A percentile compares a stretch with the other conserved stretches of the same genome.
Evolutionary conservation across 1,284 basidiomycete species (phyloP).

Genomic region (Ceratorhiza oryzae-sativae): DNA sequence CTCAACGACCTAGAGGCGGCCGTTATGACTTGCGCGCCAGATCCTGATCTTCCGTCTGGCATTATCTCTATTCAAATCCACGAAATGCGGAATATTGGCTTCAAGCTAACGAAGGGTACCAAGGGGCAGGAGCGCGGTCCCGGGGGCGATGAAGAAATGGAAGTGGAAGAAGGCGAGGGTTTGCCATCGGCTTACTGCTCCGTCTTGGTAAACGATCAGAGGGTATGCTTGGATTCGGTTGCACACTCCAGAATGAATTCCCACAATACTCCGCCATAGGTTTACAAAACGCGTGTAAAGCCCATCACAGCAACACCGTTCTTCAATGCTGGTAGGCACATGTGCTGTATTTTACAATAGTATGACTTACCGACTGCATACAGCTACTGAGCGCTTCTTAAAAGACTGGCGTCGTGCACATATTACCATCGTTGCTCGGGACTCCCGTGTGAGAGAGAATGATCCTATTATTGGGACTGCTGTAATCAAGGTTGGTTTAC

Average conservation of each 20-base stretch:
- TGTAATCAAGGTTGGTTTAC: constrained; percentile 19
- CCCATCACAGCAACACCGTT: constrained; percentile 38
- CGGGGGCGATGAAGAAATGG: constrained; percentile 25
- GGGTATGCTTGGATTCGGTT: neutral
- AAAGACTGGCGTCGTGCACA: constrained; percentile 39
- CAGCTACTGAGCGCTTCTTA: constrained; percentile 38
- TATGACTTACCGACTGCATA: neutral
- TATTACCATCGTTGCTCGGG: constrained; percentile 39
- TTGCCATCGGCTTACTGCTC: constrained; percentile 40
- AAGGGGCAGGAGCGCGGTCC: constrained; percentile 8
- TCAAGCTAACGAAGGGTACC: constrained; percentile 22
- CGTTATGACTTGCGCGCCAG: constrained; percentile 39
- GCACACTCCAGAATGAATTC: neutral
- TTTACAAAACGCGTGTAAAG: constrained; percentile 40
- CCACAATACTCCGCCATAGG: neutral
- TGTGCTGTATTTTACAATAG: neutral
- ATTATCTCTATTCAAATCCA: constrained; percentile 38
- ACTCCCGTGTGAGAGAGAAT: constrained; percentile 41
- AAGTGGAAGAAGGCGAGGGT: constrained; percentile 33
- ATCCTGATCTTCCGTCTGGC: constrained; percentile 32
- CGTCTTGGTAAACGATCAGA: constrained; percentile 36
- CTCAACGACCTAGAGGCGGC: constrained; percentile 41
- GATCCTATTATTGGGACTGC: constrained; percentile 39
- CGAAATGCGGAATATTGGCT: constrained; percentile 27
- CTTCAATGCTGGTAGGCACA: constrained; percentile 39